A percentile compares a stretch with the other conserved stretches of the same genome.
These are phyloP conservation scores for Ceratobasidium sp. DNA, from an alignment of 1,284 basidiomycete genomes.

Conservation along the genomic window DNA sequence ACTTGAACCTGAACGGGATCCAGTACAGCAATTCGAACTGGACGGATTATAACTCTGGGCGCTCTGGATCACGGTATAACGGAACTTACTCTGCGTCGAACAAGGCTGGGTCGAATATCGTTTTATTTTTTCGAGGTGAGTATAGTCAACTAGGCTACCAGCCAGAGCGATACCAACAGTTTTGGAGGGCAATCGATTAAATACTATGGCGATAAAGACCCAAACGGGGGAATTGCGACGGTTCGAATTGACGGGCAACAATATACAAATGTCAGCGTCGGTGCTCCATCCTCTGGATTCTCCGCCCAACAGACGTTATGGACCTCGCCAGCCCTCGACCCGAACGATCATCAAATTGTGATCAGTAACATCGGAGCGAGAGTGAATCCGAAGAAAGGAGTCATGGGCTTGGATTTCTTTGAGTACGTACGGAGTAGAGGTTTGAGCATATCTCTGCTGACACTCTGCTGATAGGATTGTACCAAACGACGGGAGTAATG, in stretches of 20 bases:
- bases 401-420: slow-evolving; percentile 9
- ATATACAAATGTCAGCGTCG: slow-evolving; percentile 7
- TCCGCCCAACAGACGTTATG: background rate
- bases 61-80: background rate
- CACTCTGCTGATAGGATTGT: background rate
- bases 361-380: slow-evolving; percentile 18
- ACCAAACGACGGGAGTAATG: background rate
- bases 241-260: slow-evolving; percentile 22
- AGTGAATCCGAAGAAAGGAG: slow-evolving; percentile 1
- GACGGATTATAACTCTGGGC: background rate
- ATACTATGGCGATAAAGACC: slow-evolving; percentile 17
- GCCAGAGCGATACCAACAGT: background rate
- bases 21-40: background rate
- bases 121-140: slow-evolving; percentile 28
- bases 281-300: background rate
- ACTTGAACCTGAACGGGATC: slow-evolving; percentile 12
- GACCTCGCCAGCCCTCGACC: background rate
- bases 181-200: background rate
- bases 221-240: background rate
- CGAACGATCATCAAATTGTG: slow-evolving; percentile 22
- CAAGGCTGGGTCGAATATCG: background rate
- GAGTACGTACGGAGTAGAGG: background rate
- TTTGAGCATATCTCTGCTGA: background rate
- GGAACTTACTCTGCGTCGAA: background rate
- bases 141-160: background rate